These are phyloP conservation scores for Rhizopogon vinicolor DNA, from an alignment of 768 basidiomycete species.

Conservation along the genomic window DNA sequence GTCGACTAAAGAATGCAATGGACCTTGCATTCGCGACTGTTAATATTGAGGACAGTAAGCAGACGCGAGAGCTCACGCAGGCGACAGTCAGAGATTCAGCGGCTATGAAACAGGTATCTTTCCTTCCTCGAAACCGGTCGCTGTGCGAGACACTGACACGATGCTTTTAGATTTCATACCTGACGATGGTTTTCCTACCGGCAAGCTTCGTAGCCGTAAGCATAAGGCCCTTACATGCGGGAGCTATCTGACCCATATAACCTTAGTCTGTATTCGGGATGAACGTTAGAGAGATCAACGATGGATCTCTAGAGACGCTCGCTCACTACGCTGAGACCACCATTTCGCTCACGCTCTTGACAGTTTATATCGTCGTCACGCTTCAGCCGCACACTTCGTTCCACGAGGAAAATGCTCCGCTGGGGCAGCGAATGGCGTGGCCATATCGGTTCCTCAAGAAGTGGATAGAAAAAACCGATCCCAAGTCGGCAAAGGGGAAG, in stretches of 20 bases:
- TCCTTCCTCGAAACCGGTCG: slow-evolving; percentile 21
- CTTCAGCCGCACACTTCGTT: slow-evolving; percentile 34
- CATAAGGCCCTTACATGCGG: background rate
- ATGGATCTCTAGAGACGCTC: slow-evolving; percentile 25
- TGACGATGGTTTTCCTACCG: slow-evolving; percentile 61
- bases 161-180: slow-evolving; percentile 33
- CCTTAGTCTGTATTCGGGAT: slow-evolving; percentile 49
- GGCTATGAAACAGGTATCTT: slow-evolving; percentile 29
- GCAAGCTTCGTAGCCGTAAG: slow-evolving; percentile 39
- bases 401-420: slow-evolving; percentile 9
- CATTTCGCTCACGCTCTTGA: slow-evolving; percentile 42
- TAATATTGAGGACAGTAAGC: slow-evolving; percentile 50
- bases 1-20: slow-evolving; percentile 29
- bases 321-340: slow-evolving; percentile 36
- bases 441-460: slow-evolving; percentile 9
- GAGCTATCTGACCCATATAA: background rate
- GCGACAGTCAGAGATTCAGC: slow-evolving; percentile 39
- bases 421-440: slow-evolving; percentile 19
- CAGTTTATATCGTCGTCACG: slow-evolving; percentile 52
- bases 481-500: background rate
- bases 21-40: slow-evolving; percentile 48
- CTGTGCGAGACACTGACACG: background rate
- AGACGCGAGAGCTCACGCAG: slow-evolving; percentile 47
- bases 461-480: background rate
- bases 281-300: slow-evolving; percentile 45